Base-by-base conservation (phyloP, 257 asterid species). In the Plectranthus barbatus region DNA sequence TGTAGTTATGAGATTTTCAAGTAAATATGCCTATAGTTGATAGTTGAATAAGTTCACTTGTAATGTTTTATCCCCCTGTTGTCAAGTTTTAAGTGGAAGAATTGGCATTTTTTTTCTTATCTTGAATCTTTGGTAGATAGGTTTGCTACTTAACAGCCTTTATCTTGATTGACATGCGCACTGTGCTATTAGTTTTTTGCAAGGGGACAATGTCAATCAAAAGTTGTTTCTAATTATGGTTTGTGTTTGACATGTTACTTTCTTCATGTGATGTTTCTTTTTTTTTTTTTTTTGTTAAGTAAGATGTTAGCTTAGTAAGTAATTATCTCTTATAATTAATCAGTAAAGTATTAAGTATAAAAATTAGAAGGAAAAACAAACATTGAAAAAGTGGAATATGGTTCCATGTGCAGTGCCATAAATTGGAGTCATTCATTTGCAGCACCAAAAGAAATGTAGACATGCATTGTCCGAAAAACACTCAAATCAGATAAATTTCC, bases 41-140 rank as follows among this genome's bases (percentile, higher is more conserved):
- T 56, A 40, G 47, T 26, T 42, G 48, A 63, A 29, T 42, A 49
- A 47, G 46, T 67, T 55, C 54, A 37, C 24, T 8, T 21, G 56
- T n/a, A 55, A 63, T 71, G 76, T 66, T 34, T 63, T 40, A 18
- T 12, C 34, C 31, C 48, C 68, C 17, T 9, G 31, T 2, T 48
- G 10, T 64, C 23, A 29, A 12, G 18, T 20, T 64, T 50, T 50
- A 47, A 53, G 40, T 66, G 56, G 23, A 36, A 65, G 10, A 17
- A n/a, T 24, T 52, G 54, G 23, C 62, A 18, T 6, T 7, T 20
- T 41, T 24, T 36, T n/a, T n/a, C n/a, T n/a, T n/a, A n/a, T n/a
- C n/a, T n/a, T n/a, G n/a, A n/a, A n/a, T n/a, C n/a, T n/a, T n/a
- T n/a, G n/a, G n/a, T n/a, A n/a, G n/a, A n/a, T 48, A 36, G 67